Evolutionary conservation across 2,329 filamentous ascomycete species (phyloP).

Genomic region (Aspergillus brunneoviolaceus): DNA sequence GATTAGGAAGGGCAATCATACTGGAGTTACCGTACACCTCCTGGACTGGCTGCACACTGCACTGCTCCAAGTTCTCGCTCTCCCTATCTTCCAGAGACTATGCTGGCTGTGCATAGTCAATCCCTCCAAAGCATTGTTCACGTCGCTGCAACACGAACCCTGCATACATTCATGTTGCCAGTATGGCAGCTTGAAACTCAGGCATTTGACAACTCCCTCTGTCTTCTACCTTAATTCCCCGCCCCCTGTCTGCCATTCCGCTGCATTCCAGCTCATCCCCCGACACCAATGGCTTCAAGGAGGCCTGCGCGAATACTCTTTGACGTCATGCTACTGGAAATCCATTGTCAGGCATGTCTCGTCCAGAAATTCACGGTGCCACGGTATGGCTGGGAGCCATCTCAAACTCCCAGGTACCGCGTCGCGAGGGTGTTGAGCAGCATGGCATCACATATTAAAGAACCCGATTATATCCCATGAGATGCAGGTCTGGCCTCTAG

Average conservation of each 20-base stretch:
- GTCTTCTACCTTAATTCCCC: too few relatives aligned
- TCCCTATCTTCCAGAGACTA: background rate
- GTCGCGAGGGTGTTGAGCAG: background rate
- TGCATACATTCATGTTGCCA: conserved; percentile 6
- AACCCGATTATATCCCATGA: background rate
- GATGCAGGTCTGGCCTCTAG: too few relatives aligned
- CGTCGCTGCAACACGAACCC: background rate
- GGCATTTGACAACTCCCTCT: background rate
- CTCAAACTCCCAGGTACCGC: conserved; percentile 3
- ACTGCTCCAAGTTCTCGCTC: too few relatives aligned
- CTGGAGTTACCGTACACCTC: too few relatives aligned
- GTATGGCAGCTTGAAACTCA: background rate
- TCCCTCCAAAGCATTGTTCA: background rate
- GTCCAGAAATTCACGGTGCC: conserved; percentile 3
- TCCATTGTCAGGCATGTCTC: conserved; percentile 9
- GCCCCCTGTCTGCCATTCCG: background rate
- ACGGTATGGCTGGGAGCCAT: conserved; percentile 11
- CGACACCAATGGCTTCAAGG: background rate
- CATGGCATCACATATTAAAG: background rate
- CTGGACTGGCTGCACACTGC: background rate
- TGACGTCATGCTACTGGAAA: conserved; percentile 12
- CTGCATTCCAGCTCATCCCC: conserved; percentile 9
- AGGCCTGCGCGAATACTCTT: background rate
- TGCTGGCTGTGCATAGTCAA: background rate
- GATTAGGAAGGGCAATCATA: background rate